Evolutionary conservation across 495 filamentous ascomycete genomes (phyloP).

Genomic region (Geoglossum glabrum): DNA sequence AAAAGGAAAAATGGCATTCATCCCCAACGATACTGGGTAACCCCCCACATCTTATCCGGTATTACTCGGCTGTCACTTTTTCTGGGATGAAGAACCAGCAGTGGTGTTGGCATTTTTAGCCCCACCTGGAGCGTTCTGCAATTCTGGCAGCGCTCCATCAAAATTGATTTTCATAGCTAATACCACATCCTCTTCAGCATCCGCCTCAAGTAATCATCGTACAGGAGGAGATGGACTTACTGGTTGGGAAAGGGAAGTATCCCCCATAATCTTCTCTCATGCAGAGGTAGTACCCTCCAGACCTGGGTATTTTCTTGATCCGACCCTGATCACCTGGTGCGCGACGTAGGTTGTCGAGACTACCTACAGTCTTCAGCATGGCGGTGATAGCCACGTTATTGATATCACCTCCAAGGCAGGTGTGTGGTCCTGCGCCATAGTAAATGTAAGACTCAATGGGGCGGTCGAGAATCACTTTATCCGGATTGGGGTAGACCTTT

Average conservation of each 20-base stretch:
- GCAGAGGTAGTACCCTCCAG: conserved; percentile 42
- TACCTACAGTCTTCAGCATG: conserved; percentile 32
- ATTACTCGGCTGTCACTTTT: too few relatives aligned
- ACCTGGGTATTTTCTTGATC: conserved; percentile 45
- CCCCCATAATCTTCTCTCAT: conserved; percentile 54
- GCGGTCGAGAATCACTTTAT: conserved; percentile 42
- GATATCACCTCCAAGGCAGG: conserved; percentile 39
- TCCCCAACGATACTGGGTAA: too few relatives aligned
- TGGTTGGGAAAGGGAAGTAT: conserved; percentile 54
- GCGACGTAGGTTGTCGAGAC: conserved; percentile 37
- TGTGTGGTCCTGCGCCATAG: conserved; percentile 41
- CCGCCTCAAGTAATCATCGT: too few relatives aligned
- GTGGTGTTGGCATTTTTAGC: too few relatives aligned
- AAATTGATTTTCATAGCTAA: too few relatives aligned
- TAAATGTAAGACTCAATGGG: conserved; percentile 48
- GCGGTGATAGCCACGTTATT: conserved; percentile 40
- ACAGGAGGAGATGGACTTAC: conserved; percentile 20
- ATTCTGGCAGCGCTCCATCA: too few relatives aligned
- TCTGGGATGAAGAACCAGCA: too few relatives aligned
- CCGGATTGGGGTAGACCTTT: conserved; percentile 45
- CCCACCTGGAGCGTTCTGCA: too few relatives aligned
- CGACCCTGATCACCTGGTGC: conserved; percentile 47
- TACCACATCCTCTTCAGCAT: too few relatives aligned
- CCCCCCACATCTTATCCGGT: too few relatives aligned
- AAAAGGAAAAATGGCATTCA: too few relatives aligned